These are phyloP conservation scores for Globisporangium sylvaticum DNA, from an alignment of 352 stramenopile species.

Conservation along the genomic window DNA sequence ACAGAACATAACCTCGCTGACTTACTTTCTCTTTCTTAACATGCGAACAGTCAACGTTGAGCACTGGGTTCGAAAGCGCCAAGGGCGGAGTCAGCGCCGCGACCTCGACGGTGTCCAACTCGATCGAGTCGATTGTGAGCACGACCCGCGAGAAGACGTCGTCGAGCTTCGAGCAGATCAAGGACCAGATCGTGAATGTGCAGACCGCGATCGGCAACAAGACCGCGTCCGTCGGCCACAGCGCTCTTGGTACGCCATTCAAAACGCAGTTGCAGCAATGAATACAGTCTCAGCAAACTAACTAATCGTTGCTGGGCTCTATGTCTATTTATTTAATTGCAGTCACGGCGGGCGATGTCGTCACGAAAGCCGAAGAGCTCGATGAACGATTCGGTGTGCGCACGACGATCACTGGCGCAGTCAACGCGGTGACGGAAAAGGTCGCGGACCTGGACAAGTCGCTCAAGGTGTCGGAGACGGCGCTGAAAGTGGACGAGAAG, in stretches of 20 bases:
- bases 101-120: constrained; percentile 46
- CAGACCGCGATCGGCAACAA: constrained; percentile 28
- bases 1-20: too few species aligned
- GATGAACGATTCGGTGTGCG: constrained; percentile 55
- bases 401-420: constrained; percentile 42
- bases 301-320: not conserved
- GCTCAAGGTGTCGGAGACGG: constrained; percentile 61
- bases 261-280: too few species aligned
- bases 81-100: constrained; percentile 36
- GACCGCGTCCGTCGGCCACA: constrained; percentile 15
- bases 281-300: not conserved
- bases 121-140: constrained; percentile 64
- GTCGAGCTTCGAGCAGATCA: constrained; percentile 61
- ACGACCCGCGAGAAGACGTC: constrained; percentile 46
- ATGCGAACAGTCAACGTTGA: not conserved
- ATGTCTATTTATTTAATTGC: too few species aligned
- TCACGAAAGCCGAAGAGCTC: constrained; percentile 57
- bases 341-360: constrained; percentile 45
- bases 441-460: constrained; percentile 54
- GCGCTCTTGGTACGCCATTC: constrained; percentile 7
- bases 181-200: constrained; percentile 48
- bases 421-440: constrained; percentile 46
- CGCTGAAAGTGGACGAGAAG: constrained; percentile 64
- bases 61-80: constrained; percentile 33
- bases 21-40: not conserved